Evolutionary conservation across 2,329 filamentous ascomycete genomes (phyloP).

Genomic region (Colletotrichum spinosum): DNA sequence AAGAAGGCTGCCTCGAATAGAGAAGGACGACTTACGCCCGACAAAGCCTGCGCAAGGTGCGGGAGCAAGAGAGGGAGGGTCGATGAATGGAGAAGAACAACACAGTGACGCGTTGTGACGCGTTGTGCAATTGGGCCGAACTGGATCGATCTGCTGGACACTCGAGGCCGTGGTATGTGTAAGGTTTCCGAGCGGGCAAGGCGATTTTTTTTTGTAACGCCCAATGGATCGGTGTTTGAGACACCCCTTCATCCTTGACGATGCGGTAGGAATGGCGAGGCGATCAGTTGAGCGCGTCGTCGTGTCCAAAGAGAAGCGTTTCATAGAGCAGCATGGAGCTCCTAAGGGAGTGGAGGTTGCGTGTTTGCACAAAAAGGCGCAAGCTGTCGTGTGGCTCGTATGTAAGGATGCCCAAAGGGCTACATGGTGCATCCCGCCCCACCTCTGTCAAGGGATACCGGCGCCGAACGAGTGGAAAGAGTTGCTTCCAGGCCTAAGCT

Average conservation of each 20-base stretch:
- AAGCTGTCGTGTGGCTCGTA: neutral
- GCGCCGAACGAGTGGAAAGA: slow-evolving; percentile 12
- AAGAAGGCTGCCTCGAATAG: neutral
- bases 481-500: slow-evolving; percentile 6
- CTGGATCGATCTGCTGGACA: slow-evolving; percentile 25
- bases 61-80: slow-evolving; percentile 30
- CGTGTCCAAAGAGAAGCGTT: slow-evolving; percentile 6
- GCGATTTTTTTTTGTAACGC: slow-evolving; percentile 28
- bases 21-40: no score
- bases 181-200: slow-evolving; percentile 20
- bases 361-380: slow-evolving; percentile 7
- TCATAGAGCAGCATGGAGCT: slow-evolving; percentile 1
- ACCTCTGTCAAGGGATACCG: slow-evolving; percentile 6
- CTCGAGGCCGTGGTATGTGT: slow-evolving; percentile 6
- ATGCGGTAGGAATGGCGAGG: slow-evolving; percentile 19
- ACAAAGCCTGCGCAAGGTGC: slow-evolving; percentile 5
- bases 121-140: slow-evolving; percentile 5
- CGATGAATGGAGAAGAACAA: slow-evolving; percentile 23
- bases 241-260: slow-evolving; percentile 34
- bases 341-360: slow-evolving; percentile 24
- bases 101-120: slow-evolving; percentile 3
- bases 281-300: slow-evolving; percentile 24
- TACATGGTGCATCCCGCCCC: neutral
- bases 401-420: slow-evolving; percentile 11
- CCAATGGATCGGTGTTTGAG: slow-evolving; percentile 20